Conservation (phyloP, 73 alveolate genomes). For the Paramecium primaurelia region DNA sequence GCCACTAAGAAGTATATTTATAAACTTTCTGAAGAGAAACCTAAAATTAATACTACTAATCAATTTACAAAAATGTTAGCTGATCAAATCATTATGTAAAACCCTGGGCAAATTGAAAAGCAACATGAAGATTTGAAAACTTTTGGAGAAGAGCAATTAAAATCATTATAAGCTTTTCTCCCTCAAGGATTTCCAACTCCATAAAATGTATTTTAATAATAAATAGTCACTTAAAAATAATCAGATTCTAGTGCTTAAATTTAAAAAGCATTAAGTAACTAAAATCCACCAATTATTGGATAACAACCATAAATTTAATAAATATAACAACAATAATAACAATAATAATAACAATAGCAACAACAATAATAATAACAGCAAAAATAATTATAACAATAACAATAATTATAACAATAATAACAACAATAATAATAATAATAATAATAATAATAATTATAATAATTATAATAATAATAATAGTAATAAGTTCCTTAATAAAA, state of each 20-base stretch:
- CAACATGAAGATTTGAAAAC: neutral
- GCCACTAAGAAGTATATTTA: neutral
- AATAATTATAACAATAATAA: too few relatives aligned
- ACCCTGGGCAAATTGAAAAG: neutral
- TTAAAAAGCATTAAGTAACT: neutral
- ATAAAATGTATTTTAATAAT: neutral
- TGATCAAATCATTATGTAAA: neutral
- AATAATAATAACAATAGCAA: neutral
- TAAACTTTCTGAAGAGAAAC: neutral
- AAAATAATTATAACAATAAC: too few relatives aligned
- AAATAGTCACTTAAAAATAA: neutral
- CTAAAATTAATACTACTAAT: neutral
- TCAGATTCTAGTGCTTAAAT: neutral
- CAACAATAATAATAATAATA: too few relatives aligned
- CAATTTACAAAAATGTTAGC: neutral
- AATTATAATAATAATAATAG: neutral
- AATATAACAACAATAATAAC: neutral
- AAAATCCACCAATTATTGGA: neutral
- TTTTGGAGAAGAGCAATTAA: neutral
- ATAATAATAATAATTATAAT: too few relatives aligned
- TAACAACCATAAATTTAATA: neutral
- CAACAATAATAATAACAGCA: neutral
- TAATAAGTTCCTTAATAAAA: neutral
- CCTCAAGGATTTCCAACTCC: neutral
- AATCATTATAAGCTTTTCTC: neutral